These are phyloP conservation scores for Dipteronia sinensis DNA, from an alignment of 345 rosid species.

Conservation along the genomic window DNA sequence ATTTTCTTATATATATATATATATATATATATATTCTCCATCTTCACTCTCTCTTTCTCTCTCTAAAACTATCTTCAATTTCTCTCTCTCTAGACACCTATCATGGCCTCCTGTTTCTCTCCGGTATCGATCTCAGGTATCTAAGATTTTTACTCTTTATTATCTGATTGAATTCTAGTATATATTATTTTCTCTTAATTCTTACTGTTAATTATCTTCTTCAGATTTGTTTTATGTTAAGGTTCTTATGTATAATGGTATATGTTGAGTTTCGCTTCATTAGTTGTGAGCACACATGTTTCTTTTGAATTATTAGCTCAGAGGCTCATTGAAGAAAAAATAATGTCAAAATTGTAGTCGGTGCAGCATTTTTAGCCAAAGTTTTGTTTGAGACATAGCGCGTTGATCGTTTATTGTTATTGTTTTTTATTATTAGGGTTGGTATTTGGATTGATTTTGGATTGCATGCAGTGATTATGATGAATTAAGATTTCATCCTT, in stretches of 20 bases:
- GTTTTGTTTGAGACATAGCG: not conserved
- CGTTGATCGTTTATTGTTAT: too few species aligned
- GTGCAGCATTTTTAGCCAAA: not conserved
- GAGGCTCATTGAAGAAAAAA: not conserved
- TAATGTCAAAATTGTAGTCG: not conserved
- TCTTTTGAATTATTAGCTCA: too few species aligned
- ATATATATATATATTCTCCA: not conserved
- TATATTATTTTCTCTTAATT: not conserved
- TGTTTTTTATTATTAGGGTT: too few species aligned
- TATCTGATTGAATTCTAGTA: not conserved
- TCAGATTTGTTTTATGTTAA: not conserved
- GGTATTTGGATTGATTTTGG: not conserved
- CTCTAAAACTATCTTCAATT: not conserved
- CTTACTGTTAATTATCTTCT: not conserved
- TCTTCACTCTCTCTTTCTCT: not conserved
- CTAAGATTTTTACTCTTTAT: not conserved
- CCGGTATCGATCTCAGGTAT: constrained; percentile 44
- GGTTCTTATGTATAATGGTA: too few species aligned
- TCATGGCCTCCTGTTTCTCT: constrained; percentile 32
- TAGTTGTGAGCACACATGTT: too few species aligned
- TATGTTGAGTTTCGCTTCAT: too few species aligned
- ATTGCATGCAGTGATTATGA: not conserved
- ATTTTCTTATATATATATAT: too few species aligned
- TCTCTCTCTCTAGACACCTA: constrained; percentile 20
- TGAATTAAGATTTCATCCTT: not conserved